Percentiles rank a stretch among this genome's conserved stretches.
Evolutionary conservation across 352 stramenopile species (phyloP).

Genomic region (Peronosclerospora sorghi): DNA sequence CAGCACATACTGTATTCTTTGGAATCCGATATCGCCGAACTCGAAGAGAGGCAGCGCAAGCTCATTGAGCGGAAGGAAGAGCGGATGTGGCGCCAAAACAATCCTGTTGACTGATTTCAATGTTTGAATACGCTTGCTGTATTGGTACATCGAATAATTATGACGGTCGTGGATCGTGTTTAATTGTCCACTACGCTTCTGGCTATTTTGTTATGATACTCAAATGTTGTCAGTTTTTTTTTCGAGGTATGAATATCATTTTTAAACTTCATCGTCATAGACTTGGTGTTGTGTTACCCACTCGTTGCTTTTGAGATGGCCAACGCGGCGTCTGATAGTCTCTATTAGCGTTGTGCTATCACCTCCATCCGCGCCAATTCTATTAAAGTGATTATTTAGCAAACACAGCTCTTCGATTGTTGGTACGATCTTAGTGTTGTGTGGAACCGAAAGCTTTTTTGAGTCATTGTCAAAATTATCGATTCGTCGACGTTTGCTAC

Average conservation of each 20-base stretch:
- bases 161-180: no score
- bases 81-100: slow-evolving; percentile 21
- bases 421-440: neutral
- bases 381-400: slow-evolving; percentile 62
- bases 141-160: neutral
- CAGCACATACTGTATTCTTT: slow-evolving; percentile 25
- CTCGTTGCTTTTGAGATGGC: slow-evolving; percentile 44
- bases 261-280: slow-evolving; percentile 80
- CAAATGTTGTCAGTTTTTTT: no score
- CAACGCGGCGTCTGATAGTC: slow-evolving; percentile 23
- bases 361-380: slow-evolving; percentile 7
- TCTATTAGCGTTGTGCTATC: slow-evolving; percentile 19
- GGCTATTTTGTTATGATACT: no score
- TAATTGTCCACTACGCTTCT: no score
- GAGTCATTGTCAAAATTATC: slow-evolving; percentile 2
- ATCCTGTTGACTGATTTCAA: neutral
- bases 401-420: slow-evolving; percentile 45
- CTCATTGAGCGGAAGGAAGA: slow-evolving; percentile 48
- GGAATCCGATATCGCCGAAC: slow-evolving; percentile 26
- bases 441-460: slow-evolving; percentile 1
- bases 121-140: slow-evolving; percentile 1
- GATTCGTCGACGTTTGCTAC: slow-evolving; percentile 24
- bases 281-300: slow-evolving; percentile 56
- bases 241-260: no score
- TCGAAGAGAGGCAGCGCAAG: slow-evolving; percentile 31